Percentiles rank a stretch among this genome's conserved stretches.
Conservation (phyloP, 192 early-diverging fungal genomes). For the Umbelopsis vinacea region DNA sequence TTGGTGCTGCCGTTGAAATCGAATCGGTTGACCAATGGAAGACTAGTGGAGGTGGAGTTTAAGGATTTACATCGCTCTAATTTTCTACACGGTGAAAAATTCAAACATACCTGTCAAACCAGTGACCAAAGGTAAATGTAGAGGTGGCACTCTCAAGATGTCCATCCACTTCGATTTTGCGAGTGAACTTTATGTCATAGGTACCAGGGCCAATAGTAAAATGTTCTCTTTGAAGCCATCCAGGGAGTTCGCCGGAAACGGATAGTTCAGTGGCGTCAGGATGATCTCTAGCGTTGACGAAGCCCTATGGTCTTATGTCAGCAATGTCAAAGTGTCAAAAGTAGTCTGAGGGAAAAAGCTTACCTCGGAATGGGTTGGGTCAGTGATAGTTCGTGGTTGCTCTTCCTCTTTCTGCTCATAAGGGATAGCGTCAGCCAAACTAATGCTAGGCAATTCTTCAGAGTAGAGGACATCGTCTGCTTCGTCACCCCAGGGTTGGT, state of each 20-base stretch:
- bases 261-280: slow-evolving; percentile 41
- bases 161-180: slow-evolving; percentile 58
- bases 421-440: background rate
- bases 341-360: background rate
- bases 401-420: background rate
- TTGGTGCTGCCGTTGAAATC: slow-evolving; percentile 61
- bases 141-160: slow-evolving; percentile 69
- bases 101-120: slow-evolving; percentile 66
- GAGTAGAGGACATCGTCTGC: background rate
- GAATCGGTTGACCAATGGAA: slow-evolving; percentile 74
- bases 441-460: slow-evolving; percentile 7
- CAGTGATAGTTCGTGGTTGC: background rate
- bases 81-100: background rate
- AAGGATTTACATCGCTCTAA: too few relatives aligned
- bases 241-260: slow-evolving; percentile 63
- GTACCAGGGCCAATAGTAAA: slow-evolving; percentile 70
- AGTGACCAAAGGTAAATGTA: slow-evolving; percentile 68
- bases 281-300: slow-evolving; percentile 29
- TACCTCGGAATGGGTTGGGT: slow-evolving; percentile 16
- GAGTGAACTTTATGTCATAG: slow-evolving; percentile 67
- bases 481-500: background rate
- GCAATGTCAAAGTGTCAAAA: background rate
- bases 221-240: slow-evolving; percentile 67
- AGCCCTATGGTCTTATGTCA: slow-evolving; percentile 25
- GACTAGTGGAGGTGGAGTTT: too few relatives aligned